Conservation (phyloP, 140 eudicot species). For the Stevia rebaudiana region DNA sequence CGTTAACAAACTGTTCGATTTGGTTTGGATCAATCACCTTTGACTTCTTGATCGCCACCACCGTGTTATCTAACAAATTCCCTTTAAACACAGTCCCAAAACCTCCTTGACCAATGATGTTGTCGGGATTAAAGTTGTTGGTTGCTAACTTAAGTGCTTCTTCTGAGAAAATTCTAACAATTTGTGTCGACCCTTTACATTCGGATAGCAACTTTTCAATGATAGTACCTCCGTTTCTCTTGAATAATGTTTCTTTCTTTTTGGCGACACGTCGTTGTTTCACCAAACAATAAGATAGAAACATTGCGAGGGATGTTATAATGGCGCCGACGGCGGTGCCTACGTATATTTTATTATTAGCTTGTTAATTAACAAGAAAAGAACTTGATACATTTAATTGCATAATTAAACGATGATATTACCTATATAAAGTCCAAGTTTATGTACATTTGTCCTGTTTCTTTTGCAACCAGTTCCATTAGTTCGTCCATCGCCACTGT, state of each 20-base stretch:
- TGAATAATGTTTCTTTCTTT: constrained; percentile 22
- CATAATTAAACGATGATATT: neutral
- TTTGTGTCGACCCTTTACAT: constrained; percentile 19
- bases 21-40: constrained; percentile 27
- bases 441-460: neutral
- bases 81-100: constrained; percentile 41
- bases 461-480: constrained; percentile 31
- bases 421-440: constrained; percentile 26
- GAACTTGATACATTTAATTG: neutral
- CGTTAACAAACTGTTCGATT: constrained; percentile 35
- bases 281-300: constrained; percentile 8
- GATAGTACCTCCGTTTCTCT: constrained; percentile 41
- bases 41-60: constrained; percentile 35
- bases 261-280: constrained; percentile 19
- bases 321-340: constrained; percentile 6
- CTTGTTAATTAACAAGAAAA: neutral
- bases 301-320: constrained; percentile 10
- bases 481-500: constrained; percentile 36
- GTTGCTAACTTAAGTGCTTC: constrained; percentile 36
- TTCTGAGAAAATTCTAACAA: constrained; percentile 28
- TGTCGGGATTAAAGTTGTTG: constrained; percentile 22
- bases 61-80: neutral
- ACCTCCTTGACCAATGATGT: constrained; percentile 39
- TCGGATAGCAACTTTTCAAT: constrained; percentile 30
- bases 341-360: neutral